Evolutionary conservation across 2,329 filamentous ascomycete species (phyloP), one percentile per base, ranked within the genome.

Genomic region (Xylaria hypoxylon): DNA sequence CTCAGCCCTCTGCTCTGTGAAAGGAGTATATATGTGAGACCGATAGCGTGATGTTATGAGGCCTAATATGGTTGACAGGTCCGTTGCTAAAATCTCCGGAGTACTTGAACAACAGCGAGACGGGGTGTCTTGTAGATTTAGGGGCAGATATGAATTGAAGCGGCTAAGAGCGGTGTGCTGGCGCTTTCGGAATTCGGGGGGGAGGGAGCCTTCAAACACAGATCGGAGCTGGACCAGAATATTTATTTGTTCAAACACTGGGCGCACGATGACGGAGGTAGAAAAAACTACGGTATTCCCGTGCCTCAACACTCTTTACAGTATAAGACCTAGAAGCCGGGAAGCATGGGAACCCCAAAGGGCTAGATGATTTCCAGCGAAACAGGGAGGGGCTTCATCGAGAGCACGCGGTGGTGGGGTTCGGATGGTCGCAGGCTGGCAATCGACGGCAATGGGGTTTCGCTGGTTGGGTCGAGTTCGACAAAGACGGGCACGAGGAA

Each of bases 371-470:
- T 19, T 48, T 33, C 31, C 31, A 45, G 42, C 59, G 50, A 42
- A 38, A 51, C n/a, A 44, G 48, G 28, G 53, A 42, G 56, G 22
- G 51, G 56, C 52, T 56, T 56, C 56, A 64, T 67, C 13, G 15
- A 60, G 42, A 38, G 55, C 47, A 22, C 50, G 44, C 38, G 35
- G 26, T 35, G 44, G 60, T 26, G 48, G 50, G 13, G 44, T 19
- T 47, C 24, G 42, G 15, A 55, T 35, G 64, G 44, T 61, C 44
- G 60, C 35, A 40, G 45, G 56, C 19, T 38, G 50, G 28, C n/a
- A 45, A 28, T 64, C 26, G 44, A 51, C 51, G 19, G n/a, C 24
- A 51, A 45, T 44, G 22, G 7, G 15, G 17, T 5, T 52, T 24
- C 5, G 56, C 22, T 31, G n/a, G 44, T 22, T 22, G 22, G 28